Percentiles rank a stretch among this genome's conserved stretches.
Evolutionary conservation across 805 yeast species (phyloP).

Genomic region (Jamesozyma hellenica): DNA sequence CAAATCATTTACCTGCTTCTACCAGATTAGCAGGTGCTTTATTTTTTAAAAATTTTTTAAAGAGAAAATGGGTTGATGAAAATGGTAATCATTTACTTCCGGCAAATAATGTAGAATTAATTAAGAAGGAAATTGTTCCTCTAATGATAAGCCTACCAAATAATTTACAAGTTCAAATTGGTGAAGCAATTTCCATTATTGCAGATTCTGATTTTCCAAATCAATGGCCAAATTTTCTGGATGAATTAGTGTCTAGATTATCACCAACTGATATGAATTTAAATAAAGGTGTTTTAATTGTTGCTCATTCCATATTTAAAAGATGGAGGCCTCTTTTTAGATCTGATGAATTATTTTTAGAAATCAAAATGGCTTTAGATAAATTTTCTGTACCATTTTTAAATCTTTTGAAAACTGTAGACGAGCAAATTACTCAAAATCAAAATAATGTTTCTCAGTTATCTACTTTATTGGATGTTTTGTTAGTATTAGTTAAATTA

Average conservation of each 20-base stretch:
- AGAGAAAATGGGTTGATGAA: constrained; percentile 82
- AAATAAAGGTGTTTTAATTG: constrained; percentile 78
- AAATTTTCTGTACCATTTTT: constrained; percentile 77
- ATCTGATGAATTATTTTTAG: constrained; percentile 79
- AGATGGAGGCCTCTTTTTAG: constrained; percentile 94
- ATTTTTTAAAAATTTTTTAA: constrained; percentile 79
- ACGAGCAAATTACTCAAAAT: constrained; percentile 46
- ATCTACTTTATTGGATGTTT: constrained; percentile 52
- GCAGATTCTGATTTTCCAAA: constrained; percentile 96
- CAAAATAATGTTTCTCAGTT: constrained; percentile 41
- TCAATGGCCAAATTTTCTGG: constrained; percentile 70
- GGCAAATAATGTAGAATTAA: constrained; percentile 47
- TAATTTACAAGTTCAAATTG: constrained; percentile 80
- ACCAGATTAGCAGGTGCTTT: constrained; percentile 81
- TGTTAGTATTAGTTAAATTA: constrained; percentile 64
- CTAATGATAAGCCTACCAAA: constrained; percentile 77
- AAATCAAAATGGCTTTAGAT: constrained; percentile 76
- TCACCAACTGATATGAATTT: constrained; percentile 54
- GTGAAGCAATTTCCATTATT: constrained; percentile 83
- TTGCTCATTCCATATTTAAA: constrained; percentile 91
- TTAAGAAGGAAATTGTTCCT: constrained; percentile 71
- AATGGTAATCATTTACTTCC: constrained; percentile 68
- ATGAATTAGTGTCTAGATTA: constrained; percentile 60
- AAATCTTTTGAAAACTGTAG: constrained; percentile 56
- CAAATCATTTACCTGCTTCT: constrained; percentile 40